Evolutionary conservation across 768 basidiomycete genomes (phyloP).

Genomic region (Suillus brevipes): DNA sequence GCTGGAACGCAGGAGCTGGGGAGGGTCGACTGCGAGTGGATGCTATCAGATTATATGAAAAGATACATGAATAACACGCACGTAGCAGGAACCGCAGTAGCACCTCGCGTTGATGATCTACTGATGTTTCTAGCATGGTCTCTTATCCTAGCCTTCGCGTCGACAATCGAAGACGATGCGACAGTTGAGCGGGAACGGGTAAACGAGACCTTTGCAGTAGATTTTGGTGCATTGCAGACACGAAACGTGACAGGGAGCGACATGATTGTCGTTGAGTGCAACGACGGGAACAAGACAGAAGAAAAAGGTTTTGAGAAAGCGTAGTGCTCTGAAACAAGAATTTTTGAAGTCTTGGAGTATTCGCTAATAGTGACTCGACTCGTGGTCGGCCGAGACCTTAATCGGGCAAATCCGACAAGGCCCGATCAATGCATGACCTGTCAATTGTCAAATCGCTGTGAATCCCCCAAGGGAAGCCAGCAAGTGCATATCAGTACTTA

Average conservation of each 20-base stretch:
- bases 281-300: slow-evolving; percentile 10
- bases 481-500: neutral
- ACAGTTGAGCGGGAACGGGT: slow-evolving; percentile 53
- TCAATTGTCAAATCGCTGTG: neutral
- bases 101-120: slow-evolving; percentile 60
- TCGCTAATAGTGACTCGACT: slow-evolving; percentile 17
- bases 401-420: slow-evolving; percentile 21
- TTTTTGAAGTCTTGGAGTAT: slow-evolving; percentile 11
- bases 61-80: slow-evolving; percentile 37
- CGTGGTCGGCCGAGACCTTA: slow-evolving; percentile 25
- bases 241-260: slow-evolving; percentile 45
- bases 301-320: slow-evolving; percentile 7
- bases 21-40: slow-evolving; percentile 52
- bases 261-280: slow-evolving; percentile 35
- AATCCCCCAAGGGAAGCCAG: neutral
- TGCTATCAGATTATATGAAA: slow-evolving; percentile 12
- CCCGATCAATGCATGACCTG: neutral
- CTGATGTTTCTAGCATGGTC: slow-evolving; percentile 79
- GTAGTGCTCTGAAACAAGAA: slow-evolving; percentile 12
- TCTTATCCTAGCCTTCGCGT: slow-evolving; percentile 78
- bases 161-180: slow-evolving; percentile 57
- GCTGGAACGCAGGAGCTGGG: slow-evolving; percentile 58
- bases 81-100: slow-evolving; percentile 62
- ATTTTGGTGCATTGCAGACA: slow-evolving; percentile 40
- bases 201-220: slow-evolving; percentile 33